phyloP scores from a whole-genome alignment of 768 basidiomycete species.

The Obba rivulosa region DNA sequence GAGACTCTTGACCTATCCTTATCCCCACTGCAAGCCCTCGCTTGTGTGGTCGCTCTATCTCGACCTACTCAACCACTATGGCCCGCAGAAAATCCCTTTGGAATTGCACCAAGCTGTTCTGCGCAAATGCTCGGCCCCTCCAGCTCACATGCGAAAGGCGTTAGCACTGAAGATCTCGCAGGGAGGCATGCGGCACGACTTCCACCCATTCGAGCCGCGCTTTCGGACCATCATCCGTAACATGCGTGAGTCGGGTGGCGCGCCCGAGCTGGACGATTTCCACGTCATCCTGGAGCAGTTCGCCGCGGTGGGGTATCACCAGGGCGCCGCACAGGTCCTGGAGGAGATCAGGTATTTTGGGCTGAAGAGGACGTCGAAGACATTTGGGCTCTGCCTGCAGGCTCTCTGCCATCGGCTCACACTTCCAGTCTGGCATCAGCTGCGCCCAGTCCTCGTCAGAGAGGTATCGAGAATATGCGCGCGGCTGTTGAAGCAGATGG shows the following conservation, averaged over 20 bases:
- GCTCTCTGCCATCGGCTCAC: constrained; percentile 65
- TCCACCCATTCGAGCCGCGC: constrained; percentile 59
- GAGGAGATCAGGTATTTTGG: constrained; percentile 46
- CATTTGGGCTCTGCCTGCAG: constrained; percentile 61
- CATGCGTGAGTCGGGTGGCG: constrained; percentile 50
- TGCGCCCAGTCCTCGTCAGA: constrained; percentile 30
- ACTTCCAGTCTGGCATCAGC: constrained; percentile 43
- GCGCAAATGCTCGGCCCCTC: constrained; percentile 54
- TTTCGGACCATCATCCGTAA: constrained; percentile 65
- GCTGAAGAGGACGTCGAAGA: constrained; percentile 44
- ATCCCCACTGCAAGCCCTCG: constrained; percentile 12
- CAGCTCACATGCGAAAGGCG: constrained; percentile 38
- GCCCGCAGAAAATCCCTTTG: constrained; percentile 48
- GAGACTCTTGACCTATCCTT: constrained; percentile 6
- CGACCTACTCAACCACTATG: constrained; percentile 46
- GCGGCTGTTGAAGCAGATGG: constrained; percentile 57
- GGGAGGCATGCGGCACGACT: constrained; percentile 20
- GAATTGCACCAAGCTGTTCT: constrained; percentile 67
- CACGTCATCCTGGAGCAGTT: constrained; percentile 72
- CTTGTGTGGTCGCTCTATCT: constrained; percentile 57
- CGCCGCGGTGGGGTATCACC: constrained; percentile 66
- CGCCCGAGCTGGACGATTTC: constrained; percentile 56
- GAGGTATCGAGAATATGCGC: constrained; percentile 45
- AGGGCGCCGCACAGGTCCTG: constrained; percentile 56
- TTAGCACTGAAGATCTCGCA: constrained; percentile 37